A percentile compares a stretch with the other conserved stretches of the same genome.
Evolutionary conservation across 1,284 basidiomycete genomes (phyloP).

Genomic region (Meira nashicola): DNA sequence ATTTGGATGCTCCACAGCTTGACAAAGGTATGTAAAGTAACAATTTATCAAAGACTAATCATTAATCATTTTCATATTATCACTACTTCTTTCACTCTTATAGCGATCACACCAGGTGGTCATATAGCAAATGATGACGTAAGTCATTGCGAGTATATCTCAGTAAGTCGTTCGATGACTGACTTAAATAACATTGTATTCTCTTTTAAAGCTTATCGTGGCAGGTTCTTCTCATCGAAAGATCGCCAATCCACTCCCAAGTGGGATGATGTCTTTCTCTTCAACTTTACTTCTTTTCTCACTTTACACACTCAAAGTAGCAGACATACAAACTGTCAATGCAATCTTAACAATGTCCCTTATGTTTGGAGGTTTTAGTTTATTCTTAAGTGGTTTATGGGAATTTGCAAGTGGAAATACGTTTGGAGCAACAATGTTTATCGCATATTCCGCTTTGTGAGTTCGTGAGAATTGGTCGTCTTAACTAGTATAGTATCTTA

Average conservation of each 20-base stretch:
- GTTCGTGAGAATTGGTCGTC: too few species aligned
- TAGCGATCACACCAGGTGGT: not conserved
- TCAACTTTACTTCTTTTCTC: conserved; percentile 21
- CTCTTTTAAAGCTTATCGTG: not conserved
- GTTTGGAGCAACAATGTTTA: conserved; percentile 33
- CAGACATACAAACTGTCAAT: conserved; percentile 24
- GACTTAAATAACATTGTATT: too few species aligned
- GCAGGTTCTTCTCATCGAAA: not conserved
- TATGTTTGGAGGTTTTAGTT: conserved; percentile 12
- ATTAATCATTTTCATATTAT: conserved; percentile 10
- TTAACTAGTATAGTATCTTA: not conserved
- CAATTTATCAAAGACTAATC: too few species aligned
- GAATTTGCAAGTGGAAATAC: conserved; percentile 40
- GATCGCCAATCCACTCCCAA: conserved; percentile 21
- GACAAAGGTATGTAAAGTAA: too few species aligned
- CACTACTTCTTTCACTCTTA: not conserved
- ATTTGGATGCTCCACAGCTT: not conserved
- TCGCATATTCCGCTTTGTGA: too few species aligned
- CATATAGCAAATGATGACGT: conserved; percentile 6
- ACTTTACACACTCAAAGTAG: conserved; percentile 26
- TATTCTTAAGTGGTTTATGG: conserved; percentile 37
- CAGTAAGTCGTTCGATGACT: too few species aligned
- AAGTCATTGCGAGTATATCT: not conserved
- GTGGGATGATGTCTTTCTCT: conserved; percentile 20
- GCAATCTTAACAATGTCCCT: conserved; percentile 11